Conservation (phyloP, 176 grass and related monocot genomes). For the Themeda triandra region DNA sequence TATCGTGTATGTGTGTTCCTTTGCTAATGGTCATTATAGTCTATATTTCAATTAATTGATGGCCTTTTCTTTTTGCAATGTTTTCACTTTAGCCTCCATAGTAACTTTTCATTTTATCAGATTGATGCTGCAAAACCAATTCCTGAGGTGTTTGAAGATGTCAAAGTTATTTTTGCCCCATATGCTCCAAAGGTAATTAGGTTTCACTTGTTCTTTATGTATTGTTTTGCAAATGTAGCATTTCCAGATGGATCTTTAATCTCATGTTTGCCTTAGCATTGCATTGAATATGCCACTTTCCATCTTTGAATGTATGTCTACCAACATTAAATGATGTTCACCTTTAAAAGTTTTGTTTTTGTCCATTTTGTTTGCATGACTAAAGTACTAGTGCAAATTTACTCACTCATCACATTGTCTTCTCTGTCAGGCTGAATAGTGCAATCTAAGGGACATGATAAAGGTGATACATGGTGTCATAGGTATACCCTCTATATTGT, state of each 20-base stretch:
- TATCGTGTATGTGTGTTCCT: neutral
- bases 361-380: neutral
- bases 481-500: constrained; percentile 22
- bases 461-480: constrained; percentile 19
- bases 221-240: neutral
- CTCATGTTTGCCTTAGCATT: neutral
- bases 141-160: constrained; percentile 79
- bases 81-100: constrained; percentile 7
- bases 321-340: neutral
- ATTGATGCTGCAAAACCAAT: constrained; percentile 83
- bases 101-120: constrained; percentile 33
- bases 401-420: neutral
- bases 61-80: neutral
- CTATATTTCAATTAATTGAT: neutral
- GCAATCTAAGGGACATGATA: constrained; percentile 2
- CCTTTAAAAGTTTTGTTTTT: neutral
- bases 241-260: neutral
- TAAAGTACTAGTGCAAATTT: neutral
- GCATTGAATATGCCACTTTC: neutral
- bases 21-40: constrained; percentile 3
- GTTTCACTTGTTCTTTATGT: neutral
- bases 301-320: neutral
- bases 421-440: constrained; percentile 46
- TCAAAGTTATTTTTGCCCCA: constrained; percentile 71
- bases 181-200: constrained; percentile 54